phyloP scores from a whole-genome alignment of 2,329 filamentous ascomycete species.

The Pyrenochaeta sp. region DNA sequence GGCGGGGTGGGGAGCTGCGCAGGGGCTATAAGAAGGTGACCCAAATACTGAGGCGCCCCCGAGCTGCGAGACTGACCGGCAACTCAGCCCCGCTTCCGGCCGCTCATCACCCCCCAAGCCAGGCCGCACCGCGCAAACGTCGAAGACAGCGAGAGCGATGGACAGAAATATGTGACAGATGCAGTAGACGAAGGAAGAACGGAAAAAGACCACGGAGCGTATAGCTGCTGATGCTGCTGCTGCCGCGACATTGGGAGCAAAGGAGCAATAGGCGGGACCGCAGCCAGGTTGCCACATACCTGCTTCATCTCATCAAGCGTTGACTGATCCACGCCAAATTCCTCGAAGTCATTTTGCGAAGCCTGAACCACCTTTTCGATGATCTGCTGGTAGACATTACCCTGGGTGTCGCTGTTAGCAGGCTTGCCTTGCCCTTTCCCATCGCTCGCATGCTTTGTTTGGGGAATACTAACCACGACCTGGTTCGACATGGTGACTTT shows the following conservation, averaged over 20 bases:
- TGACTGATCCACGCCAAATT: slow-evolving; percentile 87
- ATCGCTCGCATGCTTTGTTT: slow-evolving; percentile 18
- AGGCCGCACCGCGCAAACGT: slow-evolving; percentile 29
- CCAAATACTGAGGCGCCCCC: slow-evolving; percentile 56
- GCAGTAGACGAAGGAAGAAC: slow-evolving; percentile 8
- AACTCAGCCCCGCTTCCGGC: slow-evolving; percentile 56
- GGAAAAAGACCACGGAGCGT: slow-evolving; percentile 10
- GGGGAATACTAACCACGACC: slow-evolving; percentile 48
- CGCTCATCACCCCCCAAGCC: slow-evolving; percentile 42
- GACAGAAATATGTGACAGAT: slow-evolving; percentile 14
- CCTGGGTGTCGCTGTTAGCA: slow-evolving; percentile 56
- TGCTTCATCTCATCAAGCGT: slow-evolving; percentile 86
- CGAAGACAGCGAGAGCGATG: slow-evolving; percentile 27
- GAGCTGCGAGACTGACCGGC: slow-evolving; percentile 46
- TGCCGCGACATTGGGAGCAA: slow-evolving; percentile 21
- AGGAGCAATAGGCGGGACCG: slow-evolving; percentile 19
- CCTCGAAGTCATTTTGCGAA: slow-evolving; percentile 94
- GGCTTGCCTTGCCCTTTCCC: slow-evolving; percentile 19
- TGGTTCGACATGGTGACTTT: slow-evolving; percentile 47
- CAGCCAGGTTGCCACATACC: slow-evolving; percentile 66
- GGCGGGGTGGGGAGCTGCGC: slow-evolving; percentile 47
- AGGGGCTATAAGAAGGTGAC: slow-evolving; percentile 58
- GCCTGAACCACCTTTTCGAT: slow-evolving; percentile 72
- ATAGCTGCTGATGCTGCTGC: slow-evolving; percentile 13
- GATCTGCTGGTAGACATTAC: slow-evolving; percentile 87